These are phyloP conservation scores for Stephania japonica DNA, from an alignment of 164 flowering plant genomes.

Conservation along the genomic window DNA sequence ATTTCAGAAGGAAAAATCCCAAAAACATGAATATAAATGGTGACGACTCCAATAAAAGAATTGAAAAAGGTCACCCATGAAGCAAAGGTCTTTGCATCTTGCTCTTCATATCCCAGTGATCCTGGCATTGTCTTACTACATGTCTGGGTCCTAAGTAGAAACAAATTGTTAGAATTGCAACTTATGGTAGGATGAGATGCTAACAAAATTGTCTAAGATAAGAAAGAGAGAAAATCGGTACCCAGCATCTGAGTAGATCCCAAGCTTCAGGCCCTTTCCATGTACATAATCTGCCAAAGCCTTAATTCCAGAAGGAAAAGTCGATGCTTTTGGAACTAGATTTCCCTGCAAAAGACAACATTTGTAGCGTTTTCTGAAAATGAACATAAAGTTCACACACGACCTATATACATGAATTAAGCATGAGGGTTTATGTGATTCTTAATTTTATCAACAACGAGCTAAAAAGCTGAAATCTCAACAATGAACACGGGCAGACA, in stretches of 20 bases:
- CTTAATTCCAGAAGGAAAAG: constrained; percentile 65
- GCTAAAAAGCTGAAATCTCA: background rate
- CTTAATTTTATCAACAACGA: background rate
- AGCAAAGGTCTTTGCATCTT: constrained; percentile 65
- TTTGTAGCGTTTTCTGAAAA: background rate
- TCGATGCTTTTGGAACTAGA: constrained; percentile 41
- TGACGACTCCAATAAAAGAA: background rate
- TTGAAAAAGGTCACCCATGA: constrained; percentile 36
- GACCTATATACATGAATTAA: background rate
- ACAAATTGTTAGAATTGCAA: background rate
- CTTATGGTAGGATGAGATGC: background rate
- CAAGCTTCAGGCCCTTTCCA: constrained; percentile 58
- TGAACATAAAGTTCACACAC: background rate
- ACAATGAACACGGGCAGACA: background rate
- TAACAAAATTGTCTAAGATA: background rate
- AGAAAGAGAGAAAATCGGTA: constrained; percentile 6
- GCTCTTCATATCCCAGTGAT: constrained; percentile 57
- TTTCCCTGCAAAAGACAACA: constrained; percentile 37
- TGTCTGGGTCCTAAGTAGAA: constrained; percentile 31
- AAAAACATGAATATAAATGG: too few relatives aligned
- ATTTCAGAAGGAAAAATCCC: background rate
- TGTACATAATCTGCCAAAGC: constrained; percentile 71
- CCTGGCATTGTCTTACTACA: constrained; percentile 68
- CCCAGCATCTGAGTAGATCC: constrained; percentile 71
- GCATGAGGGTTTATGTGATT: background rate